Percentiles rank a stretch among this genome's conserved stretches.
Conservation (phyloP, 768 basidiomycete genomes). For the Suillus fuscotomentosus region DNA sequence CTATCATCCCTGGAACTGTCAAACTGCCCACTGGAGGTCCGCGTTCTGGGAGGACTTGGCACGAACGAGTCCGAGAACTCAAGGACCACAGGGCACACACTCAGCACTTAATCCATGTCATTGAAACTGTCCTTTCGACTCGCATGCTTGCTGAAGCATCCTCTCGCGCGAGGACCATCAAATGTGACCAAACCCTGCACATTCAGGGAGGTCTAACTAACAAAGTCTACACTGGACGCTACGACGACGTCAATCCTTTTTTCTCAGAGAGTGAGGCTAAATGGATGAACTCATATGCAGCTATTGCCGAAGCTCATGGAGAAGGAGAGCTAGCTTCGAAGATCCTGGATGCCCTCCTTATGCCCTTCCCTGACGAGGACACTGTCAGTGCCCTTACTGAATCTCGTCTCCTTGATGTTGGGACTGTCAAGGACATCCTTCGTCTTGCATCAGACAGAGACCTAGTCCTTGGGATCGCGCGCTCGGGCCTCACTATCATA, state of each 20-base stretch:
- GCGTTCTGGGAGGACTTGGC: too few species aligned
- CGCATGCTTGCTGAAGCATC: background rate
- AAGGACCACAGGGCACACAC: too few species aligned
- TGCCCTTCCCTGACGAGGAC: background rate
- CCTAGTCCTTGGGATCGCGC: too few species aligned
- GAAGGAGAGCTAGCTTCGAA: background rate
- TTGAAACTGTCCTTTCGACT: background rate
- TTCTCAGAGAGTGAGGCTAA: background rate
- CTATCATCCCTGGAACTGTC: too few species aligned
- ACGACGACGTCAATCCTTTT: background rate
- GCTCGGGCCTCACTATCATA: too few species aligned
- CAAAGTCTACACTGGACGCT: background rate
- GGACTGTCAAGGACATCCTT: too few species aligned
- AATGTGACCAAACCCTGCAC: background rate
- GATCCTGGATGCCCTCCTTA: background rate
- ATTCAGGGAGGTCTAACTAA: background rate
- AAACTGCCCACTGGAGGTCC: too few species aligned
- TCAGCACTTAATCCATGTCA: background rate
- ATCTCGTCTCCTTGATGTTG: too few species aligned
- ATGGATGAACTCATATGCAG: background rate
- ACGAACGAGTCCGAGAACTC: too few species aligned
- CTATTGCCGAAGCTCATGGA: background rate
- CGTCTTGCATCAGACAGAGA: too few species aligned
- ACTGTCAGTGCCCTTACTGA: background rate
- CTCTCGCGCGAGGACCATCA: fast-evolving